Base-by-base conservation (phyloP, 371 early-diverging fungal species). In the Mucor lusitanicus region DNA sequence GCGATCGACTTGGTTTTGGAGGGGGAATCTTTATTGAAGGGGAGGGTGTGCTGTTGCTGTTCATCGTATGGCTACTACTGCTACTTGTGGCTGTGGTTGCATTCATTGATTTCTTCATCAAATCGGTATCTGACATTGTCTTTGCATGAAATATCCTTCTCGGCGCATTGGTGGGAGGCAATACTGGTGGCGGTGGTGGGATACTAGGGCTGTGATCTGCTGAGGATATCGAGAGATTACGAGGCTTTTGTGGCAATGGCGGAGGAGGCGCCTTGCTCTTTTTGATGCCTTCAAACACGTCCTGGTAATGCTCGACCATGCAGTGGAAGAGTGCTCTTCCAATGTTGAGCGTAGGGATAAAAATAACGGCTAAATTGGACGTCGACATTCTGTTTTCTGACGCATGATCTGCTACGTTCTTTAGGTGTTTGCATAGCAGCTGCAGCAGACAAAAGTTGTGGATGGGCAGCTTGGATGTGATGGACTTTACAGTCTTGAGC, bases 321-420 rank as follows among this genome's bases (percentile, higher is more conserved):
- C 80, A 79, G 35, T 80, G 81, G 61, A 94, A 92, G 15, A 95
- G 72, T 6, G 83, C 81, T 33, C 92, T 88, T 1, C 90, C 87
- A 19, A 95, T 87, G 23, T 89, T 87, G 2, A 93, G 75, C 0
- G 91, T 93, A 7, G 93, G 93, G 30, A 91, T 87, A 74, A 95
- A 95, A 1, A 95, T 90, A 17, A 94, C 83, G 0, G 90, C 92
- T 23, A 95, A 81, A 70, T 95, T 95, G 13, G 88, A 85, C 6
- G 88, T 81, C 11, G 86, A 91, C 95, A 95, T 95, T 63, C 89
- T 86, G 72, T 92, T 95, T 19, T 71, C 74, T 35, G 77, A 78
- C 35, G 79, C 78, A 35, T 85, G 71, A 61, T 87, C 86, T 3
- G 88, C 90, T 12, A 95, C 85, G 39, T 82, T 81, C 58, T 91